Evolutionary conservation across 2,329 filamentous ascomycete genomes (phyloP).

Genomic region (Sarocladium kiliense): DNA sequence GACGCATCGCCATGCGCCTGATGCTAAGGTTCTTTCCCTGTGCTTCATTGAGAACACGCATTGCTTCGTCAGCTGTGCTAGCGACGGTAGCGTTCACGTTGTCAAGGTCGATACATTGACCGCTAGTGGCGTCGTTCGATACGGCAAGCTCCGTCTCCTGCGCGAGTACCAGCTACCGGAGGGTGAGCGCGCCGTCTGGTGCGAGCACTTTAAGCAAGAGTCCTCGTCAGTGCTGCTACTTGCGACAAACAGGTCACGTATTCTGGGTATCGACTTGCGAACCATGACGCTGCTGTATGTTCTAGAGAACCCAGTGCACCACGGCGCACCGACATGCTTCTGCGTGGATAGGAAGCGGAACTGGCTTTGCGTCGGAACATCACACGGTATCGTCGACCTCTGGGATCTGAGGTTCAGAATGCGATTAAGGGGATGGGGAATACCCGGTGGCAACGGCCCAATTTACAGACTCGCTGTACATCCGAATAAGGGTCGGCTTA

Average conservation of each 20-base stretch:
- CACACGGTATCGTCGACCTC: slow-evolving; percentile 85
- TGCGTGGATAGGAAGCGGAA: slow-evolving; percentile 80
- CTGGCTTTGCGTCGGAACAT: slow-evolving; percentile 88
- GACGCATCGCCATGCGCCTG: slow-evolving; percentile 70
- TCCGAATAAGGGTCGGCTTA: slow-evolving; percentile 70
- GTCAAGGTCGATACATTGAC: slow-evolving; percentile 65
- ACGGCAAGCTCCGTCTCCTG: slow-evolving; percentile 70
- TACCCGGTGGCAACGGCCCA: slow-evolving; percentile 66
- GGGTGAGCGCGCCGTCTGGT: slow-evolving; percentile 79
- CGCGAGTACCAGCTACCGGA: slow-evolving; percentile 73
- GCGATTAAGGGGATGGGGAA: slow-evolving; percentile 80
- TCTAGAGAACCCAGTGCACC: slow-evolving; percentile 82
- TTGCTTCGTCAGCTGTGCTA: slow-evolving; percentile 85
- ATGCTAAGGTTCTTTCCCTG: slow-evolving; percentile 70
- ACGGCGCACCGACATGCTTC: slow-evolving; percentile 88
- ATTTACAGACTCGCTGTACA: slow-evolving; percentile 78
- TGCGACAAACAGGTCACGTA: slow-evolving; percentile 78
- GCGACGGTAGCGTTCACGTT: slow-evolving; percentile 84
- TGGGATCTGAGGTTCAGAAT: slow-evolving; percentile 97
- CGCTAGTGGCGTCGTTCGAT: slow-evolving; percentile 55
- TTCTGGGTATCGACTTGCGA: slow-evolving; percentile 80
- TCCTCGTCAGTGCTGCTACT: slow-evolving; percentile 76
- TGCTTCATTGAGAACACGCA: slow-evolving; percentile 94
- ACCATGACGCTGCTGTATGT: slow-evolving; percentile 79
- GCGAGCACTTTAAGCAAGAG: slow-evolving; percentile 85